Evolutionary conservation across 805 yeast genomes (phyloP).

Genomic region (Schizosaccharomyces octosporus): DNA sequence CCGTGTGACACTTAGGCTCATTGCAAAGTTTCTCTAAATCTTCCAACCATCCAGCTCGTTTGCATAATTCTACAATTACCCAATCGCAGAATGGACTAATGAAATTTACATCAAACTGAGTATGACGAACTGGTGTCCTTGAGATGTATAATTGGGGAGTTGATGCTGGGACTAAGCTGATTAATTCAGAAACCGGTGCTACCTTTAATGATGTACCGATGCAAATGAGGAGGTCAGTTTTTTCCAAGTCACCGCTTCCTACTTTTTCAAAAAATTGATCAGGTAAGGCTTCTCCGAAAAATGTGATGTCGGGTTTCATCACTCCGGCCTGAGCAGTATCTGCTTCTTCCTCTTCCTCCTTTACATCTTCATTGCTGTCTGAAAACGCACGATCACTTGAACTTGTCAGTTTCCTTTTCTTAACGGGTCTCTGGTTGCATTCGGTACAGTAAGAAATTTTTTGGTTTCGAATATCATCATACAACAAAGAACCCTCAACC

Average conservation of each 20-base stretch:
- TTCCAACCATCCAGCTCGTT: conserved; percentile 34
- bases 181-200: conserved; percentile 74
- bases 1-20: not conserved
- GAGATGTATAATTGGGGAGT: conserved; percentile 67
- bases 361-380: conserved; percentile 6
- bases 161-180: conserved; percentile 42
- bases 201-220: conserved; percentile 82
- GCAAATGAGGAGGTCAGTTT: conserved; percentile 59
- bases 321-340: conserved; percentile 31
- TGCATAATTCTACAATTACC: conserved; percentile 39
- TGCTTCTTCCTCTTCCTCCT: conserved; percentile 12
- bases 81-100: conserved; percentile 60
- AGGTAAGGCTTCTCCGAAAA: conserved; percentile 72
- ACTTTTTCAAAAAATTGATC: conserved; percentile 31
- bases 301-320: conserved; percentile 78
- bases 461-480: conserved; percentile 29
- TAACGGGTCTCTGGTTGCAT: conserved; percentile 19
- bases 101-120: conserved; percentile 53
- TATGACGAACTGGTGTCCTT: conserved; percentile 47
- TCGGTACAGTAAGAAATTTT: conserved; percentile 38
- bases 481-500: conserved; percentile 42
- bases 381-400: conserved; percentile 2
- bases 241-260: conserved; percentile 31
- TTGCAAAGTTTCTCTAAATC: conserved; percentile 16
- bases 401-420: not conserved